Conservation (phyloP, 306 rosid species). For the Quercus glauca region DNA sequence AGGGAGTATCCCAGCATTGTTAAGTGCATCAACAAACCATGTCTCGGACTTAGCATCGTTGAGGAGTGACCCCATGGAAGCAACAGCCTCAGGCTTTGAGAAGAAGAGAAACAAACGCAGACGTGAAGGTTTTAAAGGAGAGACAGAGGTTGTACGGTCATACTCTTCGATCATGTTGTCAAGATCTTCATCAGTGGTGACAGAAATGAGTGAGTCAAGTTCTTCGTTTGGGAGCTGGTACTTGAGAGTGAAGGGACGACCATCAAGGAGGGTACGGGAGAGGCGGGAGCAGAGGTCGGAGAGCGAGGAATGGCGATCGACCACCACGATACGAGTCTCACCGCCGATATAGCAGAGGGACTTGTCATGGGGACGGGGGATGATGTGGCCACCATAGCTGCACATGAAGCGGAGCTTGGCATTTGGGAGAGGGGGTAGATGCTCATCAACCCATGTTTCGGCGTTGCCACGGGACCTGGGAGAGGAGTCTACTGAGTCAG, state of each 20-base stretch:
- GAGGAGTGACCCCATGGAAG: slow-evolving; percentile 78
- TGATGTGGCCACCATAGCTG: slow-evolving; percentile 95
- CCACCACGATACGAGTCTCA: slow-evolving; percentile 79
- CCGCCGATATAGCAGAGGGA: slow-evolving; percentile 91
- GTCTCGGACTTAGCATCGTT: slow-evolving; percentile 83
- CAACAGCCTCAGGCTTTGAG: slow-evolving; percentile 65
- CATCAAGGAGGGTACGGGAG: slow-evolving; percentile 63
- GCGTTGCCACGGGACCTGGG: slow-evolving; percentile 51
- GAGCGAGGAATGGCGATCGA: slow-evolving; percentile 60
- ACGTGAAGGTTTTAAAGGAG: slow-evolving; percentile 51
- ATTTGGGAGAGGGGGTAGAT: slow-evolving; percentile 55
- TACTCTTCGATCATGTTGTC: slow-evolving; percentile 94
- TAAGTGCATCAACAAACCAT: slow-evolving; percentile 94
- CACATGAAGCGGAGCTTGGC: slow-evolving; percentile 91
- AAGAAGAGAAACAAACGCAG: slow-evolving; percentile 72
- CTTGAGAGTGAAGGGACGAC: slow-evolving; percentile 76
- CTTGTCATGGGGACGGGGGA: slow-evolving; percentile 94
- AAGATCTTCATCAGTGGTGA: slow-evolving; percentile 80
- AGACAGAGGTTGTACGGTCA: slow-evolving; percentile 46
- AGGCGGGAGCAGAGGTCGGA: slow-evolving; percentile 63
- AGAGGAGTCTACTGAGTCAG: slow-evolving; percentile 58
- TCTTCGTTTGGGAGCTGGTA: slow-evolving; percentile 88
- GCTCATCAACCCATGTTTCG: slow-evolving; percentile 54
- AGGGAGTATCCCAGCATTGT: slow-evolving; percentile 51
- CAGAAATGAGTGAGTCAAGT: slow-evolving; percentile 71